Base-by-base conservation (phyloP, 768 basidiomycete genomes). In the Mycena vitilis region DNA sequence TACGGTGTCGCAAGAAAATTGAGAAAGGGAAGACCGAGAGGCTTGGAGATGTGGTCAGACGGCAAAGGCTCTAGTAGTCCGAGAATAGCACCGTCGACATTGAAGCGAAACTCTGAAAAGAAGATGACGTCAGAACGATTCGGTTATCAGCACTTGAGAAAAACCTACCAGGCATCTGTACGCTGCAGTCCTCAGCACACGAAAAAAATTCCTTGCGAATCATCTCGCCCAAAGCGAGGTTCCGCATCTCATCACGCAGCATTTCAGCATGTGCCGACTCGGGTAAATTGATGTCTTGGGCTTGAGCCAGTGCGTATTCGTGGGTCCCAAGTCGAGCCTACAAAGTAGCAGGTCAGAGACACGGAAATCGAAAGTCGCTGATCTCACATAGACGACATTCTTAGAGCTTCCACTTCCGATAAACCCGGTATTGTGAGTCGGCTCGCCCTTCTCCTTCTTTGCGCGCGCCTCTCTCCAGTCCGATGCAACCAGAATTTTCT, bases 1-100 rank as follows among this genome's bases (percentile, higher is more conserved):
- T 71, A 49, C 12, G 36, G 61, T 5, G 73, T 76, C 4, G 73
- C 73, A 34, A 76, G 59, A 34, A 76, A 76, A 59, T 76, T 30
- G 3, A 4, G 13, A 59, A 65, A 63, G 0, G 55, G 58, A 2
- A 73, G 62, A n/a, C 40, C 59, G 11, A 53, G 52, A 20, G 44
- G 22, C 11, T 57, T 34, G 5, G 54, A 54, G 30, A 52, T 53
- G 18, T 66, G 60, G 10, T 42, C 64, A 23, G 23, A 52, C 18
- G 68, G 34, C 22, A 44, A 69, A 1, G 70, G 51, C 34, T 73
- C 66, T 20, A 72, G 20, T 2, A 25, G 45, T 2, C 71, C 71
- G 15, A 73, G 44, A 22, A 73, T 49, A 6, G 71, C 71, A 3
- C 65, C 71, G 10, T 67, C 61, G 15, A 63, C 53, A 55, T 73